Evolutionary conservation across 1,139 yeast species (phyloP).

Genomic region (Yamadazyma siamensis): DNA sequence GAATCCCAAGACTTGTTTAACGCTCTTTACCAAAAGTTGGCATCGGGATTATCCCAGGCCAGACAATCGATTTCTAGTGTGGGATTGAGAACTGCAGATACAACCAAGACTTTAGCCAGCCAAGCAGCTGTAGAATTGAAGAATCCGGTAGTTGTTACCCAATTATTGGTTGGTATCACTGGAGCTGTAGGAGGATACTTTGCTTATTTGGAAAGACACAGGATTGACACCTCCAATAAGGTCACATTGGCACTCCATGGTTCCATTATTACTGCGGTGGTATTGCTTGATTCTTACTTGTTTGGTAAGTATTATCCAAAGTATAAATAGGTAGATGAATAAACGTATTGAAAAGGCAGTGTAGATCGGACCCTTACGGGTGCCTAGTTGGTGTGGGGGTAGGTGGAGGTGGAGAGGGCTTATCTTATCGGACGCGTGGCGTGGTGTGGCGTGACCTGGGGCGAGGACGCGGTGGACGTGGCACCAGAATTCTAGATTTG

Average conservation of each 20-base stretch:
- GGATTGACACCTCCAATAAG: constrained; percentile 45
- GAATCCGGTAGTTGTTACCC: constrained; percentile 62
- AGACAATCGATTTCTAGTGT: constrained; percentile 8
- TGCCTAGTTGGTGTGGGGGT: too few relatives aligned
- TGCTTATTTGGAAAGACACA: constrained; percentile 53
- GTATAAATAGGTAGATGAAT: constrained; percentile 10
- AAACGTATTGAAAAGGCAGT: too few relatives aligned
- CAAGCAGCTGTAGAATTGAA: constrained; percentile 27
- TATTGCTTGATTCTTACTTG: constrained; percentile 51
- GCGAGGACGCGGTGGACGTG: too few relatives aligned
- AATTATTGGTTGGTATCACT: constrained; percentile 49
- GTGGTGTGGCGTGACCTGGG: too few relatives aligned
- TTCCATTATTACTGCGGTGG: constrained; percentile 51
- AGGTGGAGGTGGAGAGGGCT: too few relatives aligned
- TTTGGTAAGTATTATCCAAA: constrained; percentile 47
- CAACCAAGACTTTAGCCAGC: constrained; percentile 4
- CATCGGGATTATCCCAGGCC: constrained; percentile 2
- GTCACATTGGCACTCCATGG: constrained; percentile 50
- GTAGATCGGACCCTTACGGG: too few relatives aligned
- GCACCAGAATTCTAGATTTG: too few relatives aligned
- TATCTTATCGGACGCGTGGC: too few relatives aligned
- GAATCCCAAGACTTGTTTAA: constrained; percentile 9
- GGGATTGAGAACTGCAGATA: constrained; percentile 9
- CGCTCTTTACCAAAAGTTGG: constrained; percentile 6
- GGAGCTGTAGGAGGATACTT: constrained; percentile 48